These are phyloP conservation scores for Penicillium bialowiezense DNA, from an alignment of 495 filamentous ascomycete genomes.

Conservation along the genomic window DNA sequence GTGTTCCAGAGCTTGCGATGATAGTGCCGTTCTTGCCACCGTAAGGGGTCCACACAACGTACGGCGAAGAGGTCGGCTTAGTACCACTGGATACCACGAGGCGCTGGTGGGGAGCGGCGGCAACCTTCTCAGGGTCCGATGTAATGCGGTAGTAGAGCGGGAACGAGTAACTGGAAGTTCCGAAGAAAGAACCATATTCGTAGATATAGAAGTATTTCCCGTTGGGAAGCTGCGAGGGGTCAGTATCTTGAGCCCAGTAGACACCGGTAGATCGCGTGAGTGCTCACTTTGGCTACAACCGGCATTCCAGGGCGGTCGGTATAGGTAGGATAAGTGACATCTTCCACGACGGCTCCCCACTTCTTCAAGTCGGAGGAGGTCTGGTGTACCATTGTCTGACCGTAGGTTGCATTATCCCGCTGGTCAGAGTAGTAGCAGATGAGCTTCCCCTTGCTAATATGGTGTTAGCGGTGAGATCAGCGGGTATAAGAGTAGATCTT, in stretches of 20 bases:
- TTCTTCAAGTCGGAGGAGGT: conserved; percentile 51
- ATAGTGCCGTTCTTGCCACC: conserved; percentile 58
- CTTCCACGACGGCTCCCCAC: conserved; percentile 59
- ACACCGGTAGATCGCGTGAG: background rate
- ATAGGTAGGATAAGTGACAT: conserved; percentile 52
- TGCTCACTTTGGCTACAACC: conserved; percentile 42
- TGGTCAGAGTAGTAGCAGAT: conserved; percentile 70
- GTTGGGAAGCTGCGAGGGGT: conserved; percentile 48
- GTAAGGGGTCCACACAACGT: conserved; percentile 51
- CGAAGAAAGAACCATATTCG: conserved; percentile 57
- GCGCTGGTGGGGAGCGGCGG: conserved; percentile 33
- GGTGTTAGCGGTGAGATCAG: no score
- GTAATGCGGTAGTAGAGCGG: conserved; percentile 58
- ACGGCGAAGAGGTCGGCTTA: conserved; percentile 53
- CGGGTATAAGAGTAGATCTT: no score
- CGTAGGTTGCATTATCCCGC: conserved; percentile 55
- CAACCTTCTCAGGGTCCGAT: conserved; percentile 52
- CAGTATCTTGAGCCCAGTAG: background rate
- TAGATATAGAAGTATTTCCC: conserved; percentile 61
- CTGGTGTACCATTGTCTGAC: conserved; percentile 67
- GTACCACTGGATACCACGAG: conserved; percentile 47
- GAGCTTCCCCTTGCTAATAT: conserved; percentile 55
- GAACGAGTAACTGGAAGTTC: conserved; percentile 41
- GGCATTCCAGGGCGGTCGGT: conserved; percentile 69
- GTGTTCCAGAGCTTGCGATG: conserved; percentile 52